phyloP scores from a whole-genome alignment of 1,139 yeast species.

The Kodamaea derodonti region DNA sequence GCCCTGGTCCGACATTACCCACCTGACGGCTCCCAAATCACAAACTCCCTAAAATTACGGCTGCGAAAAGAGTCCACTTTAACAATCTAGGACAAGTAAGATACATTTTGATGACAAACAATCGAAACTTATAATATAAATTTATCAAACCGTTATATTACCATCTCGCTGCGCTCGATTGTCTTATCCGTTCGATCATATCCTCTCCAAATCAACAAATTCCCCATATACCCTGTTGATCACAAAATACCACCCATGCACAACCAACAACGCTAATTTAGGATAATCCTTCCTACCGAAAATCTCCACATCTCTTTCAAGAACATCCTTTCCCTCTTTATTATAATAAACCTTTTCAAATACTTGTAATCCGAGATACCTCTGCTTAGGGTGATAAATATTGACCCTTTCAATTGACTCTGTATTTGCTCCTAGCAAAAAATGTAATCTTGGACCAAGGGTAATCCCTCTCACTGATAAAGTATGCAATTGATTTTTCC shows the following conservation, averaged over 20 bases:
- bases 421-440: neutral
- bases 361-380: neutral
- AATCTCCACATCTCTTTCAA: neutral
- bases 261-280: neutral
- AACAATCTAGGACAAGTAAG: no score
- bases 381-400: neutral
- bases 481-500: slow-evolving; percentile 1
- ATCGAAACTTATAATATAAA: no score
- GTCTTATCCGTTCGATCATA: no score
- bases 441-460: neutral
- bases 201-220: neutral
- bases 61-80: no score
- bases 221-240: slow-evolving; percentile 1
- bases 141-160: no score
- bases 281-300: neutral
- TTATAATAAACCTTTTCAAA: neutral
- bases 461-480: neutral
- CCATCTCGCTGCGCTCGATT: no score
- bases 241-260: neutral
- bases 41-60: no score
- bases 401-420: neutral
- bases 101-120: no score
- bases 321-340: neutral
- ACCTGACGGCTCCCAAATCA: no score
- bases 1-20: no score